These are phyloP conservation scores for Gossypium davidsonii DNA, from an alignment of 441 rosid species.

Conservation along the genomic window DNA sequence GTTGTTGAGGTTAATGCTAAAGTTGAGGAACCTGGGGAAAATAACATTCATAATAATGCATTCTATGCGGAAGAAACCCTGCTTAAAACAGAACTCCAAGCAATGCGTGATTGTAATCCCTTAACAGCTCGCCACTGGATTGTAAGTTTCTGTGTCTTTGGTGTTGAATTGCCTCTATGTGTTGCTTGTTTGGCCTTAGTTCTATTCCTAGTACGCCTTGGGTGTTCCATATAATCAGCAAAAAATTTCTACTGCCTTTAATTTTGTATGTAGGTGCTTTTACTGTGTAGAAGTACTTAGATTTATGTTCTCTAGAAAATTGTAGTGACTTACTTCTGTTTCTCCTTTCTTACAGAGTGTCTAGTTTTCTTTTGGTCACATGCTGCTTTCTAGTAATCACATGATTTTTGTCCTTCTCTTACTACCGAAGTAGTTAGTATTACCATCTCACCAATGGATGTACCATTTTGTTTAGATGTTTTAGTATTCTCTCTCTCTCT, in stretches of 20 bases:
- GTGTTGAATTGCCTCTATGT: background rate
- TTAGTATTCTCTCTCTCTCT: background rate
- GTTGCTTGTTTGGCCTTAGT: background rate
- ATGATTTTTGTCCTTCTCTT: background rate
- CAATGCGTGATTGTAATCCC: conserved; percentile 49
- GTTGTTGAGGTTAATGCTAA: conserved; percentile 43
- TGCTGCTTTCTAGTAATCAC: background rate
- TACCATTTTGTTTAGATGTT: background rate
- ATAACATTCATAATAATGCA: conserved; percentile 44
- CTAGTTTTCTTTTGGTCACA: background rate
- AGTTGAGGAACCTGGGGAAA: conserved; percentile 47
- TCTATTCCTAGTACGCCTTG: background rate
- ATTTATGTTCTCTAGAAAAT: background rate
- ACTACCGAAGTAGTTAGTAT: background rate
- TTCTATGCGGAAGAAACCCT: conserved; percentile 44
- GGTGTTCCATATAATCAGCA: background rate
- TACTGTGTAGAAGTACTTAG: background rate
- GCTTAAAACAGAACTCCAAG: conserved; percentile 36
- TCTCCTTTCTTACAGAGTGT: background rate
- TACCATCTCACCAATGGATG: background rate
- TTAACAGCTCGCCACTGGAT: conserved; percentile 46
- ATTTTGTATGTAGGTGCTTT: background rate
- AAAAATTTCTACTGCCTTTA: background rate
- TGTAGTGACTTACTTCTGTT: background rate
- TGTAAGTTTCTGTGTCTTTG: conserved; percentile 24